These are phyloP conservation scores for Grigorovia humatica DNA, from an alignment of 805 yeast species.

Conservation along the genomic window DNA sequence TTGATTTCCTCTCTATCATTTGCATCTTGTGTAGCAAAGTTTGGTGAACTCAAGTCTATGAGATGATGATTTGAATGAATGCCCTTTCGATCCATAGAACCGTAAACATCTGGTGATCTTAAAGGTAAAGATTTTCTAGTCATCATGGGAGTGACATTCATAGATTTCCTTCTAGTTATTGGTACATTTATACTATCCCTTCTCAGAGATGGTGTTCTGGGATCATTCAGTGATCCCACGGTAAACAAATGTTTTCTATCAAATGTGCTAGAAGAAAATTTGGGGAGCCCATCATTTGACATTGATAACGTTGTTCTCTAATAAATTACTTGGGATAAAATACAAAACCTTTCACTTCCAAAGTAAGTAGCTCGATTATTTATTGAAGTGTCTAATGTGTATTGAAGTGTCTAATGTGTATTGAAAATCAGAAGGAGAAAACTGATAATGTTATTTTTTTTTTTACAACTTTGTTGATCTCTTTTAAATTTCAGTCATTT, in stretches of 20 bases:
- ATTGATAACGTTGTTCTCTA: not conserved
- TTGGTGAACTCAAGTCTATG: conserved; percentile 24
- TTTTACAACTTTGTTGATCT: too few species aligned
- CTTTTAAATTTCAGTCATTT: too few species aligned
- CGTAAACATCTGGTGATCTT: not conserved
- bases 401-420: too few species aligned
- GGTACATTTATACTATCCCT: not conserved
- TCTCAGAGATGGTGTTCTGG: not conserved
- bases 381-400: too few species aligned
- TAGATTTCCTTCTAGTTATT: not conserved
- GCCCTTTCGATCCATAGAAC: not conserved
- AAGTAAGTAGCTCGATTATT: too few species aligned
- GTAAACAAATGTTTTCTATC: not conserved
- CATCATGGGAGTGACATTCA: too few species aligned
- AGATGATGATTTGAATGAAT: conserved; percentile 11
- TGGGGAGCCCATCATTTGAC: not conserved
- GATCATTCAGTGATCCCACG: not conserved
- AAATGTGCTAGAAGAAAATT: not conserved
- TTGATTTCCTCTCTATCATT: conserved; percentile 23
- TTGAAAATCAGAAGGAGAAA: too few species aligned
- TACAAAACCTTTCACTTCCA: too few species aligned
- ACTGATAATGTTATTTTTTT: too few species aligned
- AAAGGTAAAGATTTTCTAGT: conserved; percentile 3
- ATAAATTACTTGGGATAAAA: too few species aligned
- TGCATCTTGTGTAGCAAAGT: conserved; percentile 19